phyloP scores from a whole-genome alignment of 345 rosid species.

The Laguncularia racemosa region DNA sequence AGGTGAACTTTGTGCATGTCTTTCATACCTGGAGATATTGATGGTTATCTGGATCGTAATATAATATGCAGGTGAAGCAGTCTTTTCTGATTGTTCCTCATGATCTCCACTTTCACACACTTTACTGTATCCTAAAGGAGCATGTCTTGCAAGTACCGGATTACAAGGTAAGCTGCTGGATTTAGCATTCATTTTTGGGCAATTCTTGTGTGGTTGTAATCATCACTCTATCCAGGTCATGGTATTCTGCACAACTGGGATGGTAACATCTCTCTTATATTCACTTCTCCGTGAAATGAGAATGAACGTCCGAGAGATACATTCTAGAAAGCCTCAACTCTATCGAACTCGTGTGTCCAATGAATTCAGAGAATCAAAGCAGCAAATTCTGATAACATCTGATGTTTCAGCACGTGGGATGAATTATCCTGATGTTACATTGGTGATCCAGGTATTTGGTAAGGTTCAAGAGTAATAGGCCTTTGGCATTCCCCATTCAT shows the following conservation, averaged over 20 bases:
- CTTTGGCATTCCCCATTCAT: too few relatives aligned
- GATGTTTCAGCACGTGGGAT: slow-evolving; percentile 93
- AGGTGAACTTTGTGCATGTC: neutral
- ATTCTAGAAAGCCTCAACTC: slow-evolving; percentile 86
- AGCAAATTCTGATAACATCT: slow-evolving; percentile 76
- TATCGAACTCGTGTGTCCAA: slow-evolving; percentile 67
- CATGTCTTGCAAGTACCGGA: slow-evolving; percentile 48
- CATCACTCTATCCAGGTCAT: slow-evolving; percentile 48
- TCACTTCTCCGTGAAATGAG: slow-evolving; percentile 73
- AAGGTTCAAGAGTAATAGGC: neutral
- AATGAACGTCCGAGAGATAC: slow-evolving; percentile 81
- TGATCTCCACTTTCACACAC: slow-evolving; percentile 63
- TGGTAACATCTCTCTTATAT: slow-evolving; percentile 76
- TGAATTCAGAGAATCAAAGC: slow-evolving; percentile 75
- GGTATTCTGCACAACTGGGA: slow-evolving; percentile 87
- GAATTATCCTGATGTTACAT: slow-evolving; percentile 92
- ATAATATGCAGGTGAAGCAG: slow-evolving; percentile 61
- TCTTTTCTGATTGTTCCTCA: slow-evolving; percentile 62
- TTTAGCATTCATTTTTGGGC: slow-evolving; percentile 5
- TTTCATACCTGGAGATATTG: neutral
- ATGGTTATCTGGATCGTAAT: neutral
- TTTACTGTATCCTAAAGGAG: slow-evolving; percentile 61
- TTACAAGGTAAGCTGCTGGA: slow-evolving; percentile 54
- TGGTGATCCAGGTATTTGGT: slow-evolving; percentile 78
- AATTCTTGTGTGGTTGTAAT: slow-evolving; percentile 8